Evolutionary conservation across 371 early-diverging fungal species (phyloP), one percentile per base, ranked within the genome.

Genomic region (Umbelopsis sp.): DNA sequence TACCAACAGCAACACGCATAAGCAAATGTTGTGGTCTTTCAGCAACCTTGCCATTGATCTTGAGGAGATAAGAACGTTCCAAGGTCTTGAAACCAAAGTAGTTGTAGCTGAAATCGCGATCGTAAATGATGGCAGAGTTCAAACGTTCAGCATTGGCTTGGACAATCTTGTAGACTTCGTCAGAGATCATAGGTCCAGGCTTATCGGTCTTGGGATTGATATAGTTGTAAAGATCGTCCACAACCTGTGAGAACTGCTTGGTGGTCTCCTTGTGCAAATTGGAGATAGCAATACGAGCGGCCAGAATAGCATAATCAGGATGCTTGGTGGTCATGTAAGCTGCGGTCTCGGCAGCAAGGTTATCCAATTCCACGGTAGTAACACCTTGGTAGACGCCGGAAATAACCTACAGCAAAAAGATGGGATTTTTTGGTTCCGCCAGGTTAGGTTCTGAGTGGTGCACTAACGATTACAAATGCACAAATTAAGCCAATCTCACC

Each of bases 71-170:
- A 44, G 93, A 92, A 35, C 95, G 92, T 75, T 95, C 93, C 11
- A 99, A 87, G 1, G 98, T 97, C 85, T 96, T 96, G 87, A 97
- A 93, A 20, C 97, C 98, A 88, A 98, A 99, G 83, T 89, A 99
- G 81, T 93, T 94, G 84, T 96, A 95, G 69, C 88, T 87, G 80
- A 91, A 96, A 80, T 99, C 99, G 70, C 97, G 92, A 69, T 94
- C 91, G 75, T 97, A 95, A 75, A 93, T 92, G 70, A 99, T 92
- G 67, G 95, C 93, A n/a, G 87, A 83, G 80, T 99, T 90, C 51
- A 97, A 82, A 25, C 76, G 77, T 32, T 95, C 95, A 25, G 86
- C 86, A 79, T 98, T 76, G 48, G 81, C 79, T 76, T 79, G 70
- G 57, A 95, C 82, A 38, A 87, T 50, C 1, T 87, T 72, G 71